Evolutionary conservation across 2,329 filamentous ascomycete genomes (phyloP), one percentile per base, ranked within the genome.

Genomic region (Ceratocystis colombiana): DNA sequence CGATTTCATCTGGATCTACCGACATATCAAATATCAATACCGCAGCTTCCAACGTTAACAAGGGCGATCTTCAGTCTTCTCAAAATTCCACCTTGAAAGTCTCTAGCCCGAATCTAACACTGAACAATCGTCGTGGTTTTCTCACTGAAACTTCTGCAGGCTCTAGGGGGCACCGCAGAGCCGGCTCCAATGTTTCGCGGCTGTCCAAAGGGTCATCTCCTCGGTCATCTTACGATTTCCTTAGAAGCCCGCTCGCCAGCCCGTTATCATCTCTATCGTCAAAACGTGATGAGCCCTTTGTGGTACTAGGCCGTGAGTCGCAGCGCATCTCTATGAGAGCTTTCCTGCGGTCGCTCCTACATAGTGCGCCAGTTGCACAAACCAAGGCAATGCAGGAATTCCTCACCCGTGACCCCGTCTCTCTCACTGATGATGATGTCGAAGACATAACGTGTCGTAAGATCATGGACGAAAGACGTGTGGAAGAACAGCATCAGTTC

Each of bases 401-500:
- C 71, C 76, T 99, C 41, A 89, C 86, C 0, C 78, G 79, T 1
- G 79, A 88, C n/a, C 86, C 88, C 0, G 83, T 95, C 30, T 84
- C 82, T 1, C 79, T 90, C 8, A 90, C 85, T 25, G 88, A 93
- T 71, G 90, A 94, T 67, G 94, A 99, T 73, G 78, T 88, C 33
- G 82, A 87, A 1, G 94, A 99, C 73, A 91, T 96, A 41, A 76
- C 86, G 69, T 83, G 83, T 67, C 83, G 94, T 64, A 95, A 92
- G 75, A 81, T 84, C 12, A 86, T 96, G 75, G 94, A 99, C 71
- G 87, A 89, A 73, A 89, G 88, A 75, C 86, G 94, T 57, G 83
- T 97, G 64, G 89, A 96, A 72, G 94, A 99, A 75, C 94, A 99
- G 74, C 88, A 86, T 73, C 84, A 86, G 70, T 99, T 99, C 74